Percentiles rank a stretch among this genome's conserved stretches.
These are phyloP conservation scores for Phyllosticta citribraziliensis DNA, from an alignment of 2,329 filamentous ascomycete species.

Conservation along the genomic window DNA sequence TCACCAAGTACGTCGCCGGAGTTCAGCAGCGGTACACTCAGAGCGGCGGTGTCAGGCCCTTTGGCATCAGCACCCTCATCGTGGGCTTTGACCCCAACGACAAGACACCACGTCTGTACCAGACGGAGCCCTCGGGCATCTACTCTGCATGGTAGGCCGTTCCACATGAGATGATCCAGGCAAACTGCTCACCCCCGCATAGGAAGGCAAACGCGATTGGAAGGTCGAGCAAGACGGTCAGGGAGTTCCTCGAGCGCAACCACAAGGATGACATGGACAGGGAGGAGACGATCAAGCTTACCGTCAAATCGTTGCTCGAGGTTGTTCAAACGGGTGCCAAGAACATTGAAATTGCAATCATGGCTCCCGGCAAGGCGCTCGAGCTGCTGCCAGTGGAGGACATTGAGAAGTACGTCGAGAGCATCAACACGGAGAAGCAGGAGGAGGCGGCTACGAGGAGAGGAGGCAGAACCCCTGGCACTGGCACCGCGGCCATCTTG, in stretches of 20 bases:
- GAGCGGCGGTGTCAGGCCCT: conserved; percentile 95
- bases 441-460: conserved; percentile 98
- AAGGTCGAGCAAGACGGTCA: conserved; percentile 95
- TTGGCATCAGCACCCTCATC: conserved; percentile 94
- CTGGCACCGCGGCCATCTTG: conserved; percentile 62
- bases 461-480: conserved; percentile 49
- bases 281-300: conserved; percentile 89
- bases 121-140: conserved; percentile 98
- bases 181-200: conserved; percentile 1
- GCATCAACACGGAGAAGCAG: conserved; percentile 98
- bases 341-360: conserved; percentile 99
- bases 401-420: conserved; percentile 96
- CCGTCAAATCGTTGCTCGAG: conserved; percentile 95
- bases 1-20: conserved; percentile 95
- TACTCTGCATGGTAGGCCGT: conserved; percentile 85
- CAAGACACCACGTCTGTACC: conserved; percentile 80
- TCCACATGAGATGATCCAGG: background rate
- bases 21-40: conserved; percentile 99
- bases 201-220: conserved; percentile 99
- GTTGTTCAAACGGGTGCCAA: conserved; percentile 98
- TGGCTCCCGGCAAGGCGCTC: conserved; percentile 83
- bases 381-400: conserved; percentile 94
- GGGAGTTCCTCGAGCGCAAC: conserved; percentile 96
- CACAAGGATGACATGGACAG: conserved; percentile 98
- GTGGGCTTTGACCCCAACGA: conserved; percentile 97